These are phyloP conservation scores for Ogataea ganodermae DNA, from an alignment of 805 yeast genomes.

Conservation along the genomic window DNA sequence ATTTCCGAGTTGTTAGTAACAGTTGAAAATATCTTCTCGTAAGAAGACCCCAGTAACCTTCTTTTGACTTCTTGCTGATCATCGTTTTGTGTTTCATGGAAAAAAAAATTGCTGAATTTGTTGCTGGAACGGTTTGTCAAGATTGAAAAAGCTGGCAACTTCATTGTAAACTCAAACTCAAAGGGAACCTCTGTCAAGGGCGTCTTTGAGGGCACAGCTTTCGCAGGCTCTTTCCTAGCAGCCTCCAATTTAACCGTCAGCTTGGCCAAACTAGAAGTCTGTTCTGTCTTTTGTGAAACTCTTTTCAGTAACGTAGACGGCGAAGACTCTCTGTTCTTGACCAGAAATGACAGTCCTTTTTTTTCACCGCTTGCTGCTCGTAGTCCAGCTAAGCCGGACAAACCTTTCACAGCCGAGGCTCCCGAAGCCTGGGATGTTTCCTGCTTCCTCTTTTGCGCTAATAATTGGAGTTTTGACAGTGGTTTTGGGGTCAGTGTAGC, in stretches of 20 bases:
- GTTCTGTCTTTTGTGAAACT: background rate
- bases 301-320: background rate
- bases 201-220: too few relatives aligned
- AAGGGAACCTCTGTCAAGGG: slow-evolving; percentile 8
- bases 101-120: slow-evolving; percentile 14
- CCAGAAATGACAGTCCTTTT: background rate
- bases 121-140: slow-evolving; percentile 16
- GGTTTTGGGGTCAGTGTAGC: slow-evolving; percentile 9
- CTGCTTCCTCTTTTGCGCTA: slow-evolving; percentile 39
- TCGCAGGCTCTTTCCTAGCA: background rate
- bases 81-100: background rate
- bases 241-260: background rate
- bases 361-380: background rate
- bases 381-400: slow-evolving; percentile 5
- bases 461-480: slow-evolving; percentile 46
- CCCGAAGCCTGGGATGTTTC: background rate
- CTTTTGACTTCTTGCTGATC: slow-evolving; percentile 11
- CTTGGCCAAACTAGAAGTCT: background rate
- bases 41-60: slow-evolving; percentile 6
- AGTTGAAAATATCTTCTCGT: slow-evolving; percentile 13
- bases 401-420: background rate
- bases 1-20: slow-evolving; percentile 44
- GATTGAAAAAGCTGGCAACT: slow-evolving; percentile 1
- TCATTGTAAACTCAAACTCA: slow-evolving; percentile 8
- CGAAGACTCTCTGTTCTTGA: background rate